phyloP scores from a whole-genome alignment of 2,329 filamentous ascomycete species.

The Epichloe uncinata region DNA sequence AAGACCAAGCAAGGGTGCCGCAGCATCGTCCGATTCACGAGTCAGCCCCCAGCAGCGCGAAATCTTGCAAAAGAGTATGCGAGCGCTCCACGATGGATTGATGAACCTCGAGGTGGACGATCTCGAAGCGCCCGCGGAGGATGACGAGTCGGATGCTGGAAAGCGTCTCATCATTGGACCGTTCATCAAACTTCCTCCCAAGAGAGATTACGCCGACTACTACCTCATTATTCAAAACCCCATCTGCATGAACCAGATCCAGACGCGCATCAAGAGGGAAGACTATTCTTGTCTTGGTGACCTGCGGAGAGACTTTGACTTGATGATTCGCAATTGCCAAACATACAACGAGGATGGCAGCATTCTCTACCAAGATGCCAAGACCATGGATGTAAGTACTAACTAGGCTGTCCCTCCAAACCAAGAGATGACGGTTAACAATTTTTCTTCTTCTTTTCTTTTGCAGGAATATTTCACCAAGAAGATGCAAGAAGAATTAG shows the following conservation, averaged over 20 bases:
- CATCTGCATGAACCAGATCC: constrained; percentile 92
- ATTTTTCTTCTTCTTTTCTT: neutral
- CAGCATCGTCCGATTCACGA: constrained; percentile 25
- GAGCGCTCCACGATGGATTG: constrained; percentile 62
- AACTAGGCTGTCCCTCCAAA: neutral
- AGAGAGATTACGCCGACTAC: constrained; percentile 85
- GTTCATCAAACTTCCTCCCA: constrained; percentile 83
- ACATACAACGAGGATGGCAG: constrained; percentile 96
- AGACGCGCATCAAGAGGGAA: constrained; percentile 89
- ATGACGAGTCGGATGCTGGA: constrained; percentile 43
- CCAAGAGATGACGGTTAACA: neutral
- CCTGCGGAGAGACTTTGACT: constrained; percentile 67
- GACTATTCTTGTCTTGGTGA: constrained; percentile 75
- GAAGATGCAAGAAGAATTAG: constrained; percentile 39
- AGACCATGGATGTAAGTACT: constrained; percentile 69
- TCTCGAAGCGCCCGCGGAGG: constrained; percentile 39
- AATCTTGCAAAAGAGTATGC: constrained; percentile 67
- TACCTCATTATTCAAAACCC: constrained; percentile 85
- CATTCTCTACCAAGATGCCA: constrained; percentile 82
- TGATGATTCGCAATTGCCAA: constrained; percentile 82
- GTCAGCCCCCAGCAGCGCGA: constrained; percentile 57
- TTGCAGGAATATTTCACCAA: constrained; percentile 42
- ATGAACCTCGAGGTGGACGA: constrained; percentile 77
- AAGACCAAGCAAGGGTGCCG: constrained; percentile 46
- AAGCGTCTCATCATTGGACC: constrained; percentile 83